Conservation (phyloP, 148 eudicot genomes). For the Silene uniflora region DNA sequence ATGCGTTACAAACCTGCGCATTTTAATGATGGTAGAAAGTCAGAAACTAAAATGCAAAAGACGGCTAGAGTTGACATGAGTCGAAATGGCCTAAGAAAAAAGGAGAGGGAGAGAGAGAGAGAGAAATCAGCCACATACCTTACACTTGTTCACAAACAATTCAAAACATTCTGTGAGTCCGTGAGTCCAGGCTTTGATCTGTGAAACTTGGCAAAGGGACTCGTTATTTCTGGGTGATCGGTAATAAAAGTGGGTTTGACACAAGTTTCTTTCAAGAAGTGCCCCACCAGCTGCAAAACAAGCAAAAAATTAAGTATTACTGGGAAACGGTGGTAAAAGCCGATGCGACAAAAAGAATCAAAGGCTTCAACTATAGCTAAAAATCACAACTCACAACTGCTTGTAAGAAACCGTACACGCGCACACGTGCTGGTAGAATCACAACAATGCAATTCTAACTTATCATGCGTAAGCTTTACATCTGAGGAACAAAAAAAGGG, state of each 20-base stretch:
- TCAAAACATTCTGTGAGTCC: slow-evolving; percentile 92
- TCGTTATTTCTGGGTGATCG: slow-evolving; percentile 93
- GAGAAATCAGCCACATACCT: slow-evolving; percentile 45
- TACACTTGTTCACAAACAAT: slow-evolving; percentile 84
- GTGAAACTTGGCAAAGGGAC: slow-evolving; percentile 99
- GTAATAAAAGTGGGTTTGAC: slow-evolving; percentile 83
- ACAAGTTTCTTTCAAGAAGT: slow-evolving; percentile 87
- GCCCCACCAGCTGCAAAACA: slow-evolving; percentile 79
- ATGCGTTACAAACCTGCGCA: slow-evolving; percentile 82
- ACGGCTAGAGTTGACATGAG: neutral
- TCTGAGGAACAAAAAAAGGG: neutral
- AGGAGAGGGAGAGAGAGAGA: too few relatives aligned
- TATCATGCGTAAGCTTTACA: neutral
- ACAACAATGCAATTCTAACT: neutral
- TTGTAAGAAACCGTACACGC: neutral
- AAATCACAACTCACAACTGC: neutral
- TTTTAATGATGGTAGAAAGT: neutral
- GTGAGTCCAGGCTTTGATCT: slow-evolving; percentile 86
- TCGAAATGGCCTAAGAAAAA: neutral
- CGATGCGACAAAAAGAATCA: too few relatives aligned
- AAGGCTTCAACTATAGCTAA: too few relatives aligned
- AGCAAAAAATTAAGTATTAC: neutral
- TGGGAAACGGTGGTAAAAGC: neutral
- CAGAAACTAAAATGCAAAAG: neutral
- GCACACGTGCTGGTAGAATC: neutral